phyloP scores from a whole-genome alignment of 208 protist genomes.

The Strigomonas culicis region DNA sequence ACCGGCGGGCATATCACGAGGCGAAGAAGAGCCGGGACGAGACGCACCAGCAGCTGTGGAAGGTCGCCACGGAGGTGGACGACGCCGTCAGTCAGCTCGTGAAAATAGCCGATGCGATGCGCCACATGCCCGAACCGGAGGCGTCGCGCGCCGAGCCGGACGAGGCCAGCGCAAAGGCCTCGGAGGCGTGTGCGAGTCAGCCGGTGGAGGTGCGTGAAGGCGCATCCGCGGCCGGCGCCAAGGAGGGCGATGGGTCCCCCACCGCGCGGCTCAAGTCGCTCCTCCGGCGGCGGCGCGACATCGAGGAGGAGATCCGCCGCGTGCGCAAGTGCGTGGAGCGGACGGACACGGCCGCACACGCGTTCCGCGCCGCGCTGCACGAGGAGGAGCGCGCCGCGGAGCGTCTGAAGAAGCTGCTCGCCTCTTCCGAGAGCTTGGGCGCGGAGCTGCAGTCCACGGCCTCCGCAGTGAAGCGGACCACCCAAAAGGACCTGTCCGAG shows the following conservation, averaged over 20 bases:
- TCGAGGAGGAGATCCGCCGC: slow-evolving; percentile 29
- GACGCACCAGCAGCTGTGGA: slow-evolving; percentile 35
- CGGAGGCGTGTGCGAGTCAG: background rate
- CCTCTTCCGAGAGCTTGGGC: slow-evolving; percentile 24
- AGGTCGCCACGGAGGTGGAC: slow-evolving; percentile 26
- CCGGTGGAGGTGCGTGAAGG: background rate
- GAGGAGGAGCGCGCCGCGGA: slow-evolving; percentile 23
- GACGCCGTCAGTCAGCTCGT: slow-evolving; percentile 37
- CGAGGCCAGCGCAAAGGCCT: background rate
- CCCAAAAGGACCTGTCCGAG: slow-evolving; percentile 35
- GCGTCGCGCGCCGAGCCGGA: background rate
- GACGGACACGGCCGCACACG: slow-evolving; percentile 32
- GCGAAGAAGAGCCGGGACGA: slow-evolving; percentile 37
- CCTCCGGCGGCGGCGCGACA: slow-evolving; percentile 29
- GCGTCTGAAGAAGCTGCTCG: slow-evolving; percentile 22
- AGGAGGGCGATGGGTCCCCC: background rate
- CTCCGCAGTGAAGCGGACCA: slow-evolving; percentile 26
- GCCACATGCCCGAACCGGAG: slow-evolving; percentile 24
- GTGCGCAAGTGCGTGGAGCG: slow-evolving; percentile 21
- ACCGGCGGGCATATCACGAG: slow-evolving; percentile 31
- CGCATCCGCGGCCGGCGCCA: background rate
- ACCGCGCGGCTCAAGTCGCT: background rate
- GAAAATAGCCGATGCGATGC: slow-evolving; percentile 39
- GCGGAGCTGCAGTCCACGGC: slow-evolving; percentile 27
- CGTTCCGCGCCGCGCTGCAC: slow-evolving; percentile 23